phyloP scores from a whole-genome alignment of 345 rosid genomes.

The Mangifera indica region DNA sequence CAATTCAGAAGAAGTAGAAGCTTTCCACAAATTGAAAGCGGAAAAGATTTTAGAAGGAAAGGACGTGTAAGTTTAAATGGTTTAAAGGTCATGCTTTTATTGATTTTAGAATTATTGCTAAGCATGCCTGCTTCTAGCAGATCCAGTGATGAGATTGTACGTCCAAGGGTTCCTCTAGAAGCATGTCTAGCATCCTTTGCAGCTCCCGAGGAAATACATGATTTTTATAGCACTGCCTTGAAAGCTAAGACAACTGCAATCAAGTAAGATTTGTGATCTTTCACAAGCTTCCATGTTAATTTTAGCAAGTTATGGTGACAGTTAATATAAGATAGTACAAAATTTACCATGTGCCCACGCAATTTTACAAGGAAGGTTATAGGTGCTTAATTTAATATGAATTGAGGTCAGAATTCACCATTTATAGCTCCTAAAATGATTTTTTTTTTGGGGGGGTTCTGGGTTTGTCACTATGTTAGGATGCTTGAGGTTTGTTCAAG shows the following conservation, averaged over 20 bases:
- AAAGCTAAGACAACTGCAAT: constrained; percentile 80
- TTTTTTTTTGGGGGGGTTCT: too few species aligned
- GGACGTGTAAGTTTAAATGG: constrained; percentile 60
- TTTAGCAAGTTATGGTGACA: neutral
- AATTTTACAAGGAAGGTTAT: neutral
- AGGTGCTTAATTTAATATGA: neutral
- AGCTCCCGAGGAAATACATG: constrained; percentile 77
- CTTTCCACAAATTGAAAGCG: constrained; percentile 64
- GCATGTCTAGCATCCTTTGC: constrained; percentile 87
- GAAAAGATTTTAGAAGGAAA: constrained; percentile 63
- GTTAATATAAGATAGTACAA: neutral
- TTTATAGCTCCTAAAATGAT: neutral
- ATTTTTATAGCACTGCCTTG: constrained; percentile 89
- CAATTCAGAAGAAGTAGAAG: constrained; percentile 72
- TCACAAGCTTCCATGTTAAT: neutral
- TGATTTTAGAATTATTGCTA: constrained; percentile 23
- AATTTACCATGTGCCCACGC: neutral
- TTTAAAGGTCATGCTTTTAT: constrained; percentile 20
- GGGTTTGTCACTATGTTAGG: neutral
- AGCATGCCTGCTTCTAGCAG: constrained; percentile 44
- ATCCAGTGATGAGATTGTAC: constrained; percentile 71
- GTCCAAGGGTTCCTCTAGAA: constrained; percentile 94
- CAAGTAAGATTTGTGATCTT: constrained; percentile 56
- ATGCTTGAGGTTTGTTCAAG: neutral
- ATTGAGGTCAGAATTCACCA: neutral